Conservation (phyloP, 176 grass and related monocot species). For the Pontederia crassipes region DNA sequence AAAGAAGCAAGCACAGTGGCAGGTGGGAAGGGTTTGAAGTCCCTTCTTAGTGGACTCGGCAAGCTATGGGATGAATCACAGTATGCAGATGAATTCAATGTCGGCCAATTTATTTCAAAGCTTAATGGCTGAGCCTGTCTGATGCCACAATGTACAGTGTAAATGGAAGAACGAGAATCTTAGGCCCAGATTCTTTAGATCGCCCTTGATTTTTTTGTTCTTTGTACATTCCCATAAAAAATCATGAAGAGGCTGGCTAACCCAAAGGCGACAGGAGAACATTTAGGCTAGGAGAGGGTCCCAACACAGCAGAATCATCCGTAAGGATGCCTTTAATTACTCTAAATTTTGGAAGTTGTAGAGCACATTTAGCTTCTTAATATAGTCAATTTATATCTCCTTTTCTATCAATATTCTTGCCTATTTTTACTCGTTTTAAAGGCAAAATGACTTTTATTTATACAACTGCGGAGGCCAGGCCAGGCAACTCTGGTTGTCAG, state of each 20-base stretch:
- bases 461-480: no score
- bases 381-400: no score
- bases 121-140: constrained; percentile 54
- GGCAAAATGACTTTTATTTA: no score
- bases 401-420: no score
- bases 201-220: constrained; percentile 29
- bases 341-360: no score
- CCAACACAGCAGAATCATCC: not conserved
- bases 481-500: no score
- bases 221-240: constrained; percentile 33
- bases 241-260: constrained; percentile 37
- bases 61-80: constrained; percentile 97
- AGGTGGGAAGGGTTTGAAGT: constrained; percentile 68
- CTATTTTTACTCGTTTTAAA: no score
- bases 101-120: constrained; percentile 67
- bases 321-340: no score
- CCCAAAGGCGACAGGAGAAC: constrained; percentile 17
- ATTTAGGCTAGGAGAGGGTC: no score
- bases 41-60: constrained; percentile 65
- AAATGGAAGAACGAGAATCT: constrained; percentile 39
- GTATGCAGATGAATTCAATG: constrained; percentile 72
- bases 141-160: constrained; percentile 65
- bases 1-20: constrained; percentile 43
- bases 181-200: constrained; percentile 26
- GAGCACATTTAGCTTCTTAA: no score